Evolutionary conservation across 2,329 filamentous ascomycete species (phyloP).

Genomic region (Aspergillus sp.): DNA sequence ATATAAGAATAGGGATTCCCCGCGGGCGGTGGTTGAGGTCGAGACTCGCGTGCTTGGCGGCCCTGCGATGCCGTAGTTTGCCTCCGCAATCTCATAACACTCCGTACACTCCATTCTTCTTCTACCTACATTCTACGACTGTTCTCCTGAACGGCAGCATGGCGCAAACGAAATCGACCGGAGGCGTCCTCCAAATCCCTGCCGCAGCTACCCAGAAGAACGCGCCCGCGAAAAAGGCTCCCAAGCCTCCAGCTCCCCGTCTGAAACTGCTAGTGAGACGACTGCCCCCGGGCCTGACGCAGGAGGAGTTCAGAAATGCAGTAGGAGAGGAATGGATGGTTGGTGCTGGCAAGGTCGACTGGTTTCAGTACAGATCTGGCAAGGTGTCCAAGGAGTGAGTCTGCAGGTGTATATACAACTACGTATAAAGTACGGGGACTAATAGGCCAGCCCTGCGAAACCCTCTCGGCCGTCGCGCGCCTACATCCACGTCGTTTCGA

Average conservation of each 20-base stretch:
- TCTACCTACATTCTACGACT: background rate
- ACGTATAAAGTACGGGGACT: background rate
- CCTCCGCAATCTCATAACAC: background rate
- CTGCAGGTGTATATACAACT: background rate
- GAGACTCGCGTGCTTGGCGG: conserved; percentile 8
- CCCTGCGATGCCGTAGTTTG: conserved; percentile 10
- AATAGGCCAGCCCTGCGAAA: conserved; percentile 62
- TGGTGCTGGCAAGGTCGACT: conserved; percentile 78
- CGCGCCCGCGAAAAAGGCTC: conserved; percentile 40
- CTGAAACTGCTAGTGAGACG: conserved; percentile 81
- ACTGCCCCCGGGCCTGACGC: conserved; percentile 77
- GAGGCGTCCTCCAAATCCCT: conserved; percentile 49
- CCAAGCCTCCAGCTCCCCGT: conserved; percentile 49
- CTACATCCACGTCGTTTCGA: conserved; percentile 73
- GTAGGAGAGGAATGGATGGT: conserved; percentile 75
- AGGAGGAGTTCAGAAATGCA: conserved; percentile 64
- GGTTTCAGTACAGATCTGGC: conserved; percentile 64
- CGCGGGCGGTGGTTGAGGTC: background rate
- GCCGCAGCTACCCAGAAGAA: conserved; percentile 41
- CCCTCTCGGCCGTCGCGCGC: conserved; percentile 72
- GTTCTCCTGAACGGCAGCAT: conserved; percentile 8
- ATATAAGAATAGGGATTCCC: background rate
- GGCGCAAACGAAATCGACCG: conserved; percentile 35
- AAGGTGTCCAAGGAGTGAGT: conserved; percentile 80
- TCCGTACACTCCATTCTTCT: background rate